Conservation (phyloP, 495 filamentous ascomycete species). For the Podospora anserina region DNA sequence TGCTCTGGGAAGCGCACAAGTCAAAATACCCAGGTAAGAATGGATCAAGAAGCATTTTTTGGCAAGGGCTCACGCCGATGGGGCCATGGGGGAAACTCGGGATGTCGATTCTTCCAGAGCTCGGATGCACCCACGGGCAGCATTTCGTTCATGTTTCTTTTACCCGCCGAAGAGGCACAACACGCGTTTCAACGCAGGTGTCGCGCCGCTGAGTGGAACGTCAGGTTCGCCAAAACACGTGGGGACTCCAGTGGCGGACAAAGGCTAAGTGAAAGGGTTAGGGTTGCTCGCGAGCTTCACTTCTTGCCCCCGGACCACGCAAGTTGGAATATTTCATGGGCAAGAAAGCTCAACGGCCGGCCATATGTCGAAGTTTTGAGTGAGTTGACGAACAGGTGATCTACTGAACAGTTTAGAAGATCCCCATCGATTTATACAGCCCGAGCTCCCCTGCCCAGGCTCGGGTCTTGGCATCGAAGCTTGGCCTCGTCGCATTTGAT, state of each 20-base stretch:
- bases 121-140: not conserved
- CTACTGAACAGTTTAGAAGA: not conserved
- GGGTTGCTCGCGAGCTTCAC: not conserved
- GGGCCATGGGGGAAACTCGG: not conserved
- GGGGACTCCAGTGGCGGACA: not conserved
- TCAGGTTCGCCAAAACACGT: constrained; percentile 23
- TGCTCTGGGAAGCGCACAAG: constrained; percentile 8
- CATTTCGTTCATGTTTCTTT: not conserved
- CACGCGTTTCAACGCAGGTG: constrained; percentile 12
- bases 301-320: not conserved
- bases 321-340: not conserved
- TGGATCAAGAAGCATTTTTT: not conserved
- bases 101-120: not conserved
- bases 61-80: not conserved
- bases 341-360: not conserved
- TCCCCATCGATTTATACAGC: not conserved
- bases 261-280: not conserved
- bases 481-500: constrained; percentile 7
- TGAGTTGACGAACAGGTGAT: not conserved
- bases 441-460: not conserved
- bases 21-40: not conserved
- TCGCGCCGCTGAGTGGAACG: constrained; percentile 16
- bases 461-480: not conserved
- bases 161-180: not conserved
- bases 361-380: not conserved